A percentile compares a stretch with the other conserved stretches of the same genome.
These are phyloP conservation scores for Cyclocybe cylindracea DNA, from an alignment of 768 basidiomycete species.

Conservation along the genomic window DNA sequence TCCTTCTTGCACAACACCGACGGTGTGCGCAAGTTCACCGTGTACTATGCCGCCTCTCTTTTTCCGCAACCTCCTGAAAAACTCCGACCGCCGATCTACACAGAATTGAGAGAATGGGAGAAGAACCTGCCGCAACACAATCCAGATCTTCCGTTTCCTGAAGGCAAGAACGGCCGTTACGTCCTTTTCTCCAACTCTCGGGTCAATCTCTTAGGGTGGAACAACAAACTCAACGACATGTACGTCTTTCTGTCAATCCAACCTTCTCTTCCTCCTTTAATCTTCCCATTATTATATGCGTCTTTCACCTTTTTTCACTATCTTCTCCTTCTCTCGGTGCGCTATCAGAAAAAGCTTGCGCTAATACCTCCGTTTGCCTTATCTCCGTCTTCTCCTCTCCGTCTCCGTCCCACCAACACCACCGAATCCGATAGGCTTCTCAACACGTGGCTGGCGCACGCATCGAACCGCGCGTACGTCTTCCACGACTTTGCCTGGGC, in stretches of 20 bases:
- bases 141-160: slow-evolving; percentile 46
- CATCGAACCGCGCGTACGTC: slow-evolving; percentile 52
- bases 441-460: slow-evolving; percentile 52
- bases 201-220: slow-evolving; percentile 47
- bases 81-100: slow-evolving; percentile 15
- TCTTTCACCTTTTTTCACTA: not conserved
- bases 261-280: not conserved
- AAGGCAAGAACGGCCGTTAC: slow-evolving; percentile 50
- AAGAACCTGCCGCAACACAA: slow-evolving; percentile 53
- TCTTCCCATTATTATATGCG: not conserved
- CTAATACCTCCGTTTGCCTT: too few species aligned
- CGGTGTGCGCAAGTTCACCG: slow-evolving; percentile 6
- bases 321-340: not conserved
- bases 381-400: too few species aligned
- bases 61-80: not conserved
- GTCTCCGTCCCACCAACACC: too few species aligned
- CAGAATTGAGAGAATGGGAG: slow-evolving; percentile 37
- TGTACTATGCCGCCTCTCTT: slow-evolving; percentile 1
- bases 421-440: slow-evolving; percentile 35
- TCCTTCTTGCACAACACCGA: slow-evolving; percentile 11
- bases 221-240: slow-evolving; percentile 56
- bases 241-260: slow-evolving; percentile 22
- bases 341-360: not conserved
- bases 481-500: slow-evolving; percentile 52
- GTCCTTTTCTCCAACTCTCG: slow-evolving; percentile 47